Evolutionary conservation across 305 asterid species (phyloP), one percentile per base, ranked within the genome.

Genomic region (Fraxinus velutina): DNA sequence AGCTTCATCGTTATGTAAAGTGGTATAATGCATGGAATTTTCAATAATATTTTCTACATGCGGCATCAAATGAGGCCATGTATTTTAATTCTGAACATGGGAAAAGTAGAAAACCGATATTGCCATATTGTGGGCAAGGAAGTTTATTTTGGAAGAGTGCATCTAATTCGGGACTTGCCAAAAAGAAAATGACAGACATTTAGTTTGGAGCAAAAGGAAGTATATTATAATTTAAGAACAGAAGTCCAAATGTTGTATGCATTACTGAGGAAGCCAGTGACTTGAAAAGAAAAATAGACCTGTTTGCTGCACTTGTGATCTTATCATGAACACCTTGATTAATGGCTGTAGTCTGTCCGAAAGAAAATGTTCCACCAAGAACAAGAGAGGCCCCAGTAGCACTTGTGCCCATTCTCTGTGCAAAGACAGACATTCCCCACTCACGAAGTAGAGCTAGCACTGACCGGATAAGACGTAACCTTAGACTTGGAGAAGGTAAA

Each of bases 281-380:
- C 37, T 12, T 68, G 10, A 68, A 60, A 62, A 52, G 37, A 66
- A 32, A 75, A 62, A 68, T 86, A 55, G 78, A 93, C 99, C 99
- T 90, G 86, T 92, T 96, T 36, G 97, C 94, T 8, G 95, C 93
- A 78, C 94, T 96, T 5, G 95, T 86, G 87, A 96, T 91, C 87
- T 91, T 94, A 87, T 96, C 98, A 10, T 95, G 97, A 62, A 93
- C 90, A 50, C 97, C 97, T 87, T 93, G 97, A 81, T 89, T 92
- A 78, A 82, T 83, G 75, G 82, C 80, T n/a, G 93, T 42, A 6
- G 93, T 84, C 79, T 90, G 97, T 66, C 95, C 95, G 12, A 83
- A 64, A 13, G 97, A 89, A 81, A 88, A 91, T 64, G 89, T 85
- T 70, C 97, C 97, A 30, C 97, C 97, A 39, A 96, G 91, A 82